Conservation (phyloP, 2,329 filamentous ascomycete species). For the Phoma sp. region DNA sequence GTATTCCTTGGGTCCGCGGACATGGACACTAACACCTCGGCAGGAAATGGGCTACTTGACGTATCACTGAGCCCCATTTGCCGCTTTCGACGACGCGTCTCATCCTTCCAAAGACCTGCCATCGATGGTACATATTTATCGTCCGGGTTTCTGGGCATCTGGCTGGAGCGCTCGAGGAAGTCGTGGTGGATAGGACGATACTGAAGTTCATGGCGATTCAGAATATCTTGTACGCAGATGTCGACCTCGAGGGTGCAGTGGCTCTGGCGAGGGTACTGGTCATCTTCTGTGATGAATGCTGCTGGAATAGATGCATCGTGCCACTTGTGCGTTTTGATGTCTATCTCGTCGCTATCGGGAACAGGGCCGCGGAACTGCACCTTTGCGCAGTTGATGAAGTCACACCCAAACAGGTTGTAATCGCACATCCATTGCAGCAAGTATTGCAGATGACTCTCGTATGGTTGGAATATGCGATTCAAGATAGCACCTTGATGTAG, state of each 20-base stretch:
- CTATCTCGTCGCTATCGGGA: constrained; percentile 71
- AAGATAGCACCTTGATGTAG: constrained; percentile 88
- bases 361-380: constrained; percentile 78
- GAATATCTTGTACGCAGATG: constrained; percentile 84
- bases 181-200: constrained; percentile 85
- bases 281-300: constrained; percentile 67
- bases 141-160: constrained; percentile 63
- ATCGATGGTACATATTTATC: constrained; percentile 92
- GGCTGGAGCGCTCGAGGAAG: constrained; percentile 76
- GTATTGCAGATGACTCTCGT: constrained; percentile 92
- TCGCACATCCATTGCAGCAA: constrained; percentile 97
- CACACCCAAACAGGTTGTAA: constrained; percentile 95
- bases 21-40: constrained; percentile 85
- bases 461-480: constrained; percentile 84
- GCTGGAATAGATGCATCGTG: constrained; percentile 75
- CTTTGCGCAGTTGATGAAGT: constrained; percentile 77
- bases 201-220: constrained; percentile 79
- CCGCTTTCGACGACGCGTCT: constrained; percentile 78
- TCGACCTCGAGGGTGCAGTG: constrained; percentile 92
- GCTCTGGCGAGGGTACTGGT: constrained; percentile 76
- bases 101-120: constrained; percentile 91
- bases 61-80: constrained; percentile 70
- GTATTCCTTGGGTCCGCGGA: constrained; percentile 80
- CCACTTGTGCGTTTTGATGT: constrained; percentile 73
- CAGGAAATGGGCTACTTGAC: constrained; percentile 77